Conservation (phyloP, 345 rosid genomes). For the Citrus cavaleriei region DNA sequence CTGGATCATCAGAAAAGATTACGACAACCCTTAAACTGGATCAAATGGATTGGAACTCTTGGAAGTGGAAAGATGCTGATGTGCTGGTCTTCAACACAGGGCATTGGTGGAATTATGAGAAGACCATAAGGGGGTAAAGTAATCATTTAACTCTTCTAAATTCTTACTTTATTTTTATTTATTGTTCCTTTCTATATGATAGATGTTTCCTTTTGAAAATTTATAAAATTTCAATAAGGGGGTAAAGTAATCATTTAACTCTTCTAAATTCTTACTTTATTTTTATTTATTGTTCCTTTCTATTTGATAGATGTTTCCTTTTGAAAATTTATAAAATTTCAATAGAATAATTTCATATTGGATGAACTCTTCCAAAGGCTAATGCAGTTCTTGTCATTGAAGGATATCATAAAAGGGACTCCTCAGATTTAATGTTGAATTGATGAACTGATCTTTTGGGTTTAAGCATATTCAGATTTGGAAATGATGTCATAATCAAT, state of each 20-base stretch:
- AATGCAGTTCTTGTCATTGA: background rate
- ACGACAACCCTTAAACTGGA: slow-evolving; percentile 78
- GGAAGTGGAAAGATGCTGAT: slow-evolving; percentile 78
- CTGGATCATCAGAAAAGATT: slow-evolving; percentile 45
- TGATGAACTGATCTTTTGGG: background rate
- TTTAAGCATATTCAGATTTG: background rate
- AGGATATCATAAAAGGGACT: background rate
- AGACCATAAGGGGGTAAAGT: slow-evolving; percentile 79
- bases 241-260: slow-evolving; percentile 37
- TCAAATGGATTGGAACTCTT: slow-evolving; percentile 73
- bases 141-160: background rate
- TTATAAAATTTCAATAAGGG: slow-evolving; percentile 30
- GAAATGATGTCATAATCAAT: background rate
- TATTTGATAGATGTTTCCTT: background rate
- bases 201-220: background rate
- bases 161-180: background rate
- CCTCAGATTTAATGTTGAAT: background rate
- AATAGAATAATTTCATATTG: background rate
- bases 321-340: background rate
- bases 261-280: slow-evolving; percentile 1
- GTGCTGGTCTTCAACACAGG: slow-evolving; percentile 80
- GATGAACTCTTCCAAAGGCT: background rate
- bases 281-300: background rate
- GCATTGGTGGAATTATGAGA: slow-evolving; percentile 97
- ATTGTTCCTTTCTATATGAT: background rate